These are phyloP conservation scores for Crithidia acanthocephali DNA, from an alignment of 208 protist species.

Conservation along the genomic window DNA sequence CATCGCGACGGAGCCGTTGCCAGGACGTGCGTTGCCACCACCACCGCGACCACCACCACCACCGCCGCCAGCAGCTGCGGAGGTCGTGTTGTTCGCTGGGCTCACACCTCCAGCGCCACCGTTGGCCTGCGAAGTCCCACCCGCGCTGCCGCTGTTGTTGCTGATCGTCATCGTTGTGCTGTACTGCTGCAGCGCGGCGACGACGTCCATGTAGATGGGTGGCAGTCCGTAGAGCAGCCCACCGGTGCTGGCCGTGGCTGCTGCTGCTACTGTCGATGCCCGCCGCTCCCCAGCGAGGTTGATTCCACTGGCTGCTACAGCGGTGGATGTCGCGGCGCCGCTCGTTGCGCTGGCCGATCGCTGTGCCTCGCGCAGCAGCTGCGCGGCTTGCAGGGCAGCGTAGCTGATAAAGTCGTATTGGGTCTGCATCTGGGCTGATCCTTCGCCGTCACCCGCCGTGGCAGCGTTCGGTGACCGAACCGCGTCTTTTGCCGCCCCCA, in stretches of 20 bases:
- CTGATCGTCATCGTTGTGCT: neutral
- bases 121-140: neutral
- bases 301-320: neutral
- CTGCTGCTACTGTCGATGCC: neutral
- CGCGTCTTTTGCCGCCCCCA: neutral
- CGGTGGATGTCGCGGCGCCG: neutral
- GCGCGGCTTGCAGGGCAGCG: conserved; percentile 13
- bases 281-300: neutral
- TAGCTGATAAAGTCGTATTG: conserved; percentile 21
- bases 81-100: neutral
- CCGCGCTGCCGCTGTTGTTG: neutral
- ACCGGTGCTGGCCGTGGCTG: neutral
- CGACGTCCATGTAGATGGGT: conserved; percentile 41
- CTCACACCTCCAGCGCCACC: too few relatives aligned
- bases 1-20: neutral
- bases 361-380: conserved; percentile 15
- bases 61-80: neutral
- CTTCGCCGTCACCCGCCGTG: neutral
- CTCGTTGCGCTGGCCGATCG: neutral
- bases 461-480: neutral
- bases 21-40: conserved; percentile 1
- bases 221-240: conserved; percentile 43
- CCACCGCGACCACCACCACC: neutral
- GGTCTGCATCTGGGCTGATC: conserved; percentile 7
- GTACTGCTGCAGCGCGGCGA: conserved; percentile 33